Evolutionary conservation across 768 basidiomycete genomes (phyloP).

Genomic region (Amanita subjunquillea): DNA sequence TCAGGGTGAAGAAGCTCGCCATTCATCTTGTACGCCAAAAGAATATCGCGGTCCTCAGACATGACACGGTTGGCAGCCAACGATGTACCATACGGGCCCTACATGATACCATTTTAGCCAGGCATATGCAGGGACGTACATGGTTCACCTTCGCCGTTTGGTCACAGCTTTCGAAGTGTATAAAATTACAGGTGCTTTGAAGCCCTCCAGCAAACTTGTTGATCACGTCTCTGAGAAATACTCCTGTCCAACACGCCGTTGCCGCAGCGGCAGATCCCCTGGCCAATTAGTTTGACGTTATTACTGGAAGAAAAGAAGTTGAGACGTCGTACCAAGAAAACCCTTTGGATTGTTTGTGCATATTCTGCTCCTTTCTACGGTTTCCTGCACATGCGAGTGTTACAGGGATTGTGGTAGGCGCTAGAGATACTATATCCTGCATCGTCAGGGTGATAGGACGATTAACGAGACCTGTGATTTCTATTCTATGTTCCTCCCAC

Average conservation of each 20-base stretch:
- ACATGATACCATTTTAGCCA: too few relatives aligned
- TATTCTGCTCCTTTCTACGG: conserved; percentile 56
- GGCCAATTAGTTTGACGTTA: background rate
- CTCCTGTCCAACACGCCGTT: conserved; percentile 52
- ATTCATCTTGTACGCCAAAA: background rate
- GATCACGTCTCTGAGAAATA: conserved; percentile 45
- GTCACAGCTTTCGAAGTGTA: conserved; percentile 53
- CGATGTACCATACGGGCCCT: conserved; percentile 1
- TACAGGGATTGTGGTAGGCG: conserved; percentile 38
- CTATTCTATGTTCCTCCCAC: conserved; percentile 9
- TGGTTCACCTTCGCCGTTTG: conserved; percentile 6
- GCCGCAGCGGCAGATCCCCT: conserved; percentile 35
- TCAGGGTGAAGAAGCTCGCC: conserved; percentile 36
- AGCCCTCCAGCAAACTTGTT: conserved; percentile 27
- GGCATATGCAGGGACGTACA: background rate
- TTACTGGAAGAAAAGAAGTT: too few relatives aligned
- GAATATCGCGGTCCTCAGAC: background rate
- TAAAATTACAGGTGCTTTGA: conserved; percentile 28
- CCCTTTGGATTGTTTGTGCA: conserved; percentile 43
- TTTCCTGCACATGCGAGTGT: conserved; percentile 60
- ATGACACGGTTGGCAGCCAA: background rate
- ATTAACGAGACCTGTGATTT: background rate
- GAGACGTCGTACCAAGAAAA: conserved; percentile 29
- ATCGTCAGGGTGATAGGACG: conserved; percentile 2
- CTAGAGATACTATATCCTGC: conserved; percentile 23